Conservation (phyloP, 1,284 basidiomycete species). For the Chondrostereum purpureum region DNA sequence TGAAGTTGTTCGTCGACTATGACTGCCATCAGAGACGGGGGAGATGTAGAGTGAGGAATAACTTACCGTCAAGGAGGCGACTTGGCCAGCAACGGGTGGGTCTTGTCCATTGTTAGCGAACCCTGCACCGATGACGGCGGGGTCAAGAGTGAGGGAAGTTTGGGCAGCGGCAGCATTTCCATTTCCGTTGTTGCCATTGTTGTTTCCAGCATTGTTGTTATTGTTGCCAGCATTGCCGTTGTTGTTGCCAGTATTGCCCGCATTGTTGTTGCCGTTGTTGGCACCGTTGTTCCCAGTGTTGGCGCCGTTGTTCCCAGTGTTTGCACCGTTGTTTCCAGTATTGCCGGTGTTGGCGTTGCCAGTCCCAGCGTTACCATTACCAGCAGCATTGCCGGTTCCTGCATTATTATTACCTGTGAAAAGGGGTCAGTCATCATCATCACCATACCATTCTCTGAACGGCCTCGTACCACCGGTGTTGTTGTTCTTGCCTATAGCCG, state of each 20-base stretch:
- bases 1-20: constrained; percentile 42
- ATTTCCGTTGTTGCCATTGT: constrained; percentile 6
- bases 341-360: background rate
- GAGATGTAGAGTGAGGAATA: background rate
- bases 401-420: too few relatives aligned
- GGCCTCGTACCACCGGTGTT: too few relatives aligned
- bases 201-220: constrained; percentile 5
- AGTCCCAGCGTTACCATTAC: background rate
- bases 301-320: background rate
- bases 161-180: background rate
- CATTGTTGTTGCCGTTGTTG: background rate
- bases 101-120: background rate
- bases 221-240: constrained; percentile 7
- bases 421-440: too few relatives aligned
- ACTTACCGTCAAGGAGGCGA: constrained; percentile 34
- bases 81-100: constrained; percentile 15
- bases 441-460: too few relatives aligned
- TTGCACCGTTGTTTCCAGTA: constrained; percentile 9
- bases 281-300: too few relatives aligned
- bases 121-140: background rate
- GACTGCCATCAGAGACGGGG: background rate
- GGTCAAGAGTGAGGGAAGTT: background rate
- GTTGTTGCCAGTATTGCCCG: background rate
- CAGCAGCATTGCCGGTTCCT: too few relatives aligned
- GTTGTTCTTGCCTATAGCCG: too few relatives aligned